Percentiles rank a stretch among this genome's conserved stretches.
Conservation (phyloP, 176 grass and related monocot genomes). For the Raddia guianensis region DNA sequence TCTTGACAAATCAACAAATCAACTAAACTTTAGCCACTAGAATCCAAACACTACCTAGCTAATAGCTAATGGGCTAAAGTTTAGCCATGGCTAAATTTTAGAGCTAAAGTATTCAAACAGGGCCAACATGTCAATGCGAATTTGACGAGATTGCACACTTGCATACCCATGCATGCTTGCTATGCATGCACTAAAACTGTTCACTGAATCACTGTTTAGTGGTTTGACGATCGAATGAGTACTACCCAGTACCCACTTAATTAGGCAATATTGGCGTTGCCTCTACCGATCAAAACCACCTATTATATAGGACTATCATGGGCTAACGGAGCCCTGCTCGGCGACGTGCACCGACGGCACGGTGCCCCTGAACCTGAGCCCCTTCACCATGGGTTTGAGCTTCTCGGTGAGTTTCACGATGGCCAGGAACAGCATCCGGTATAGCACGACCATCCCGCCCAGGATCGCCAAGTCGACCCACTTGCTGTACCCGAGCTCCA, state of each 20-base stretch:
- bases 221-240: background rate
- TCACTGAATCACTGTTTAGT: background rate
- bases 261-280: too few species aligned
- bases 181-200: background rate
- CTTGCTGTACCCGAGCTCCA: slow-evolving; percentile 74
- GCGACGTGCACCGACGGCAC: slow-evolving; percentile 25
- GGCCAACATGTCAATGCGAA: background rate
- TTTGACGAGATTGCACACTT: background rate
- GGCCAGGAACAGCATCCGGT: slow-evolving; percentile 64
- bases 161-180: background rate
- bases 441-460: slow-evolving; percentile 69
- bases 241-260: background rate
- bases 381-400: slow-evolving; percentile 62
- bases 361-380: slow-evolving; percentile 46
- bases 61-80: too few species aligned
- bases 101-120: too few species aligned
- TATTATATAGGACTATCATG: background rate
- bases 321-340: background rate
- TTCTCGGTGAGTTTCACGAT: slow-evolving; percentile 79
- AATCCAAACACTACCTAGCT: too few species aligned
- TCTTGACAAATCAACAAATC: too few species aligned
- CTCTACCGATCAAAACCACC: background rate
- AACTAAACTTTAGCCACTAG: too few species aligned
- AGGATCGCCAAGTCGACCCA: slow-evolving; percentile 79
- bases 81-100: too few species aligned